Evolutionary conservation across 441 rosid species (phyloP).

Genomic region (Corymbia calophylla): DNA sequence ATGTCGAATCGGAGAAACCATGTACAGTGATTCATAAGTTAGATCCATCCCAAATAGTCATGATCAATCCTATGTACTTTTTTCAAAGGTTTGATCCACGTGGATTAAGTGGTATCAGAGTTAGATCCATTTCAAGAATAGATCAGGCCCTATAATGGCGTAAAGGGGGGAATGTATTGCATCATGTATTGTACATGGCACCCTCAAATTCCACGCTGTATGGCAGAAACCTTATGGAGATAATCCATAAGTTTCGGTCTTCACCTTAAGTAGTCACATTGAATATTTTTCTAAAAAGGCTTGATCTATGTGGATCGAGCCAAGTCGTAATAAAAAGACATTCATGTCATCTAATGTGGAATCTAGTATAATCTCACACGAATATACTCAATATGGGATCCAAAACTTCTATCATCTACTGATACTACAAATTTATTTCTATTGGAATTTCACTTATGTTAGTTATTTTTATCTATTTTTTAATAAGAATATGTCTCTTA

Average conservation of each 20-base stretch:
- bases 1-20: no score
- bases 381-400: not conserved
- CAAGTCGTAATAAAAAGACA: not conserved
- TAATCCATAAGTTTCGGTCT: rapidly evolving
- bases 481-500: not conserved
- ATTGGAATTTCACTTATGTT: not conserved
- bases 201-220: rapidly evolving
- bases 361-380: not conserved
- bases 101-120: not conserved
- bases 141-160: rapidly evolving
- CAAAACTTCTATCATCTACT: not conserved
- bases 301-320: not conserved
- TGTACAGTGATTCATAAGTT: not conserved
- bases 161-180: not conserved
- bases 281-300: not conserved
- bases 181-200: not conserved
- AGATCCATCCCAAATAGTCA: not conserved
- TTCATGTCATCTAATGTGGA: rapidly evolving
- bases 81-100: not conserved
- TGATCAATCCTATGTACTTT: no score
- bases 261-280: not conserved
- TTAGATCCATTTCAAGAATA: not conserved
- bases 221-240: not conserved
- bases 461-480: not conserved
- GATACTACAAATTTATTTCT: not conserved